Percentiles rank a stretch among this genome's conserved stretches.
phyloP scores from a whole-genome alignment of 2,329 filamentous ascomycete genomes.

The Colletotrichum costaricense region DNA sequence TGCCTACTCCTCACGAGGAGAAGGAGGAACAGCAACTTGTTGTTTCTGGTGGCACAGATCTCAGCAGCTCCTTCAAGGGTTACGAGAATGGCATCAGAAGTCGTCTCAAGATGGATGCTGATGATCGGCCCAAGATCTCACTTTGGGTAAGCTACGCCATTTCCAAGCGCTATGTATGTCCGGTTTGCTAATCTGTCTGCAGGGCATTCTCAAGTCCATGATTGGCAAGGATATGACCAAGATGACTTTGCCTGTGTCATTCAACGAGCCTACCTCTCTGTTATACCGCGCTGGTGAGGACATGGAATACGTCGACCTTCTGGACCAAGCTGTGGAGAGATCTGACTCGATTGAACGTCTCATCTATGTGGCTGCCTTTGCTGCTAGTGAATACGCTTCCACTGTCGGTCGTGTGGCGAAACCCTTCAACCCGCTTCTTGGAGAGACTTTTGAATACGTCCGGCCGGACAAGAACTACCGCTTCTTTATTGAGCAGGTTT shows the following conservation, averaged over 20 bases:
- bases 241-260: slow-evolving; percentile 98
- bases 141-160: slow-evolving; percentile 80
- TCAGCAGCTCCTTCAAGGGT: slow-evolving; percentile 83
- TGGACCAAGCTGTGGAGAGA: slow-evolving; percentile 89
- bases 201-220: slow-evolving; percentile 99
- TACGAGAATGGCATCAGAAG: slow-evolving; percentile 90
- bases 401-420: slow-evolving; percentile 97
- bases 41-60: slow-evolving; percentile 66
- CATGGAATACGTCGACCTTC: slow-evolving; percentile 95
- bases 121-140: slow-evolving; percentile 92
- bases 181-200: slow-evolving; percentile 8
- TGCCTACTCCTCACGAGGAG: slow-evolving; percentile 48
- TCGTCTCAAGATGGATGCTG: slow-evolving; percentile 87
- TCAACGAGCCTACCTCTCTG: slow-evolving; percentile 97
- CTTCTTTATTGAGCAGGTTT: slow-evolving; percentile 98
- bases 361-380: slow-evolving; percentile 95
- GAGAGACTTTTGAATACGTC: slow-evolving; percentile 97
- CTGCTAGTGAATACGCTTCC: slow-evolving; percentile 95
- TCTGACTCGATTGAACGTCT: slow-evolving; percentile 90
- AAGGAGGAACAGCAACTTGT: slow-evolving; percentile 56
- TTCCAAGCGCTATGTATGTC: background rate
- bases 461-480: slow-evolving; percentile 97
- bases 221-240: slow-evolving; percentile 99
- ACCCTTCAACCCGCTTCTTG: slow-evolving; percentile 95
- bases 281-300: slow-evolving; percentile 96